Evolutionary conservation across 331 rosid genomes (phyloP).

Genomic region (Saraca asoca): DNA sequence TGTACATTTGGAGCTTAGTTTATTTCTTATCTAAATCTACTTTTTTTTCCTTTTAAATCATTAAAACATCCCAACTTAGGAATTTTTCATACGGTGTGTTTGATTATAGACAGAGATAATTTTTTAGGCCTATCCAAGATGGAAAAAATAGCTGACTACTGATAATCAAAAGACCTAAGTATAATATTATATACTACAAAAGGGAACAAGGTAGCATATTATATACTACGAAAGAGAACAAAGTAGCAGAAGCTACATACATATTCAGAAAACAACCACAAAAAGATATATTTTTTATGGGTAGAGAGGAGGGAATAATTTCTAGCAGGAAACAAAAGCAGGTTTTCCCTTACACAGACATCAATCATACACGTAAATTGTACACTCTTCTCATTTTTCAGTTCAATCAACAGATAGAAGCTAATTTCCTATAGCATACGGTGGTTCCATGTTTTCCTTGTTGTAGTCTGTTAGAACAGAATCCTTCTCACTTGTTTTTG

Average conservation of each 20-base stretch:
- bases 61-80: too few relatives aligned
- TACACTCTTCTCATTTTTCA: constrained; percentile 29
- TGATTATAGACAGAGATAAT: too few relatives aligned
- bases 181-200: too few relatives aligned
- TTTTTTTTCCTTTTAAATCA: too few relatives aligned
- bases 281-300: constrained; percentile 17
- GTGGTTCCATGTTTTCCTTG: constrained; percentile 52
- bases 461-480: constrained; percentile 35
- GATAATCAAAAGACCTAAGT: too few relatives aligned
- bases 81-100: too few relatives aligned
- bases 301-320: constrained; percentile 4
- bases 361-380: constrained; percentile 23
- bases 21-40: too few relatives aligned
- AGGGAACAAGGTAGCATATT: too few relatives aligned
- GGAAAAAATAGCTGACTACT: too few relatives aligned
- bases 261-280: background rate
- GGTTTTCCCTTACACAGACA: constrained; percentile 6
- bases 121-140: too few relatives aligned
- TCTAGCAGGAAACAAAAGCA: constrained; percentile 33
- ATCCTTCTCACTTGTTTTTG: constrained; percentile 46
- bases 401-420: background rate
- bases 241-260: background rate
- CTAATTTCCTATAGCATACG: constrained; percentile 41
- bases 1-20: too few relatives aligned
- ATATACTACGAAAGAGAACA: too few relatives aligned